A percentile compares a stretch with the other conserved stretches of the same genome.
Conservation (phyloP, 2,329 filamentous ascomycete genomes). For the Endothia cerciana region DNA sequence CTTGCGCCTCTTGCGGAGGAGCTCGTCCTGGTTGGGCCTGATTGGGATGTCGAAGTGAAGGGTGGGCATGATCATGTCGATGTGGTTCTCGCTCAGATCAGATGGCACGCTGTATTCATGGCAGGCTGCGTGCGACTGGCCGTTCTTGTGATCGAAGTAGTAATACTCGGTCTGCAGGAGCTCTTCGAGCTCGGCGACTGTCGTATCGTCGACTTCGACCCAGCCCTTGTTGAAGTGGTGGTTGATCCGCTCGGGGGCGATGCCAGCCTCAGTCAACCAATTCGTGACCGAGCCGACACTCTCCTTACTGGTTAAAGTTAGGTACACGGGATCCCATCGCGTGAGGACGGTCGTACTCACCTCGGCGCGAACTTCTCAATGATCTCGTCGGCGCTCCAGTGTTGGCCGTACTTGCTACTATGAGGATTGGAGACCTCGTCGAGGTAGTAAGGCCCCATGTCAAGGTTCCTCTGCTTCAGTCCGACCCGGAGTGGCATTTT, state of each 20-base stretch:
- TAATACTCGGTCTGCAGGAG: conserved; percentile 29
- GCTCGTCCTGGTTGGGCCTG: conserved; percentile 14
- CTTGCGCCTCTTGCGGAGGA: conserved; percentile 23
- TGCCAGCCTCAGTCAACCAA: conserved; percentile 25
- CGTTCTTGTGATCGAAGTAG: conserved; percentile 25
- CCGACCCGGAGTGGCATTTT: conserved; percentile 27
- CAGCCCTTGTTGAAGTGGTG: conserved; percentile 26
- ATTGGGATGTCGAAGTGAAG: conserved; percentile 26
- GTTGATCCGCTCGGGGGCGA: conserved; percentile 24
- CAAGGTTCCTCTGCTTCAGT: conserved; percentile 27
- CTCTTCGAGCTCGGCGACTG: conserved; percentile 24
- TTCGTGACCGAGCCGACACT: conserved; percentile 20
- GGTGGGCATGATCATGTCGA: conserved; percentile 27
- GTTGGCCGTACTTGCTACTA: conserved; percentile 26
- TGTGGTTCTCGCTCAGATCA: conserved; percentile 23
- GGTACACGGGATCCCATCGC: neutral
- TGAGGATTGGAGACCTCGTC: conserved; percentile 23
- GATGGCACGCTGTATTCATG: conserved; percentile 26
- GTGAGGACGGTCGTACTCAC: neutral
- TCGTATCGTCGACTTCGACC: conserved; percentile 26
- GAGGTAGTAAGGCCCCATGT: conserved; percentile 22
- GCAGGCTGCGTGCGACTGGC: conserved; percentile 25
- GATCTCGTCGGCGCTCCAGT: conserved; percentile 26
- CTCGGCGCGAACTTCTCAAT: conserved; percentile 26
- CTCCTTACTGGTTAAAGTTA: conserved; percentile 20